Percentiles rank a stretch among this genome's conserved stretches.
These are phyloP conservation scores for Eucalyptus cloeziana DNA, from an alignment of 345 rosid genomes.

Conservation along the genomic window DNA sequence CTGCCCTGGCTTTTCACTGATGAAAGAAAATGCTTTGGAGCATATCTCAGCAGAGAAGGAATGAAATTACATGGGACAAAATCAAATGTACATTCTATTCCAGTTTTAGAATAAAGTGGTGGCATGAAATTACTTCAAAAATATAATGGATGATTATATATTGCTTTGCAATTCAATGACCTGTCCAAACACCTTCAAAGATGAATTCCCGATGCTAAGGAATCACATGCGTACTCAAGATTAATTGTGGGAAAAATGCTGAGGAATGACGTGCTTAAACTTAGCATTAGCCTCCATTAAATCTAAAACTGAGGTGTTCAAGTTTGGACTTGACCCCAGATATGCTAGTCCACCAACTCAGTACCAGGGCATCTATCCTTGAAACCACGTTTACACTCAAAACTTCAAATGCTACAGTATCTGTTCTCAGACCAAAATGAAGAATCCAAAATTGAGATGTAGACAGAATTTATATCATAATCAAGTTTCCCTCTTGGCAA, in stretches of 20 bases:
- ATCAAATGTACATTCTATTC: not conserved
- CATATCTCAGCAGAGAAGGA: not conserved
- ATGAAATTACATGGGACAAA: not conserved
- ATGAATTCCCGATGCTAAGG: not conserved
- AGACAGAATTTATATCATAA: not conserved
- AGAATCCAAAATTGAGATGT: not conserved
- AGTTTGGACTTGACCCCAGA: not conserved
- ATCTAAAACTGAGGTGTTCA: not conserved
- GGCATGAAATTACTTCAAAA: not conserved
- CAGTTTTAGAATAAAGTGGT: not conserved
- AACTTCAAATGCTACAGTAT: not conserved
- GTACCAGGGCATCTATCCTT: not conserved
- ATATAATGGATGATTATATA: too few species aligned
- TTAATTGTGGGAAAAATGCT: not conserved
- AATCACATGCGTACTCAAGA: not conserved
- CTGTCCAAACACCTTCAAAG: not conserved
- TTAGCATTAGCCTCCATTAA: not conserved
- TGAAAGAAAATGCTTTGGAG: not conserved
- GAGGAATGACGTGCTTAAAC: not conserved
- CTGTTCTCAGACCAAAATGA: not conserved
- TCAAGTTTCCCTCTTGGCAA: slow-evolving; percentile 15
- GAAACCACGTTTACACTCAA: not conserved
- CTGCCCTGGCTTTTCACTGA: not conserved
- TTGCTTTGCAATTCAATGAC: not conserved
- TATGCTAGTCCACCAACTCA: not conserved